These are phyloP conservation scores for Chaetomium olivaceum DNA, from an alignment of 2,329 filamentous ascomycete genomes.

Conservation along the genomic window DNA sequence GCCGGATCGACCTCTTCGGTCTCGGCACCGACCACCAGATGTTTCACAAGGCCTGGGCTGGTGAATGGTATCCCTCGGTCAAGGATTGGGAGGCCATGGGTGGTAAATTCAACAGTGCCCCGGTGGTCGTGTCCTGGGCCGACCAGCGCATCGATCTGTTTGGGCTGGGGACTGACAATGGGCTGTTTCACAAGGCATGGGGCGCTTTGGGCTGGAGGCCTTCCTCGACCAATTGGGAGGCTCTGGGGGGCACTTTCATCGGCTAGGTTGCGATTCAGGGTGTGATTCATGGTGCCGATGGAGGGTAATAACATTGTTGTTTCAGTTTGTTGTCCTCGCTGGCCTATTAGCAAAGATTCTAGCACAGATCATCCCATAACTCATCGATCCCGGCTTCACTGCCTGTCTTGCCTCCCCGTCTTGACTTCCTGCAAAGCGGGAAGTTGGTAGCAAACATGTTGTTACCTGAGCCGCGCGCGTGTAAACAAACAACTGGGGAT, in stretches of 20 bases:
- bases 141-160: not conserved
- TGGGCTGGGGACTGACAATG: not conserved
- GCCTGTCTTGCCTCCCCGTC: no score
- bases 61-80: not conserved
- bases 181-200: not conserved
- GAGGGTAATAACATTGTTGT: not conserved
- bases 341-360: no score
- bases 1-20: not conserved
- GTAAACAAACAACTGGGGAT: no score
- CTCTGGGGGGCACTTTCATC: not conserved
- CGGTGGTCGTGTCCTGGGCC: not conserved
- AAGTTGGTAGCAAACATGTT: no score
- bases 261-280: not conserved
- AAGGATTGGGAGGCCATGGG: not conserved
- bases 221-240: not conserved
- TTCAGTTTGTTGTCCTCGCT: no score
- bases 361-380: no score
- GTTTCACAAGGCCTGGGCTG: not conserved
- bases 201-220: not conserved
- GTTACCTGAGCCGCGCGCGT: no score
- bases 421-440: no score
- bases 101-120: not conserved
- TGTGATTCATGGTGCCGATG: not conserved
- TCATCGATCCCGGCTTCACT: no score
- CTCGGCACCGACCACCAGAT: not conserved